These are phyloP conservation scores for Pyrenophora graminea DNA, from an alignment of 2,329 filamentous ascomycete species.

Conservation along the genomic window DNA sequence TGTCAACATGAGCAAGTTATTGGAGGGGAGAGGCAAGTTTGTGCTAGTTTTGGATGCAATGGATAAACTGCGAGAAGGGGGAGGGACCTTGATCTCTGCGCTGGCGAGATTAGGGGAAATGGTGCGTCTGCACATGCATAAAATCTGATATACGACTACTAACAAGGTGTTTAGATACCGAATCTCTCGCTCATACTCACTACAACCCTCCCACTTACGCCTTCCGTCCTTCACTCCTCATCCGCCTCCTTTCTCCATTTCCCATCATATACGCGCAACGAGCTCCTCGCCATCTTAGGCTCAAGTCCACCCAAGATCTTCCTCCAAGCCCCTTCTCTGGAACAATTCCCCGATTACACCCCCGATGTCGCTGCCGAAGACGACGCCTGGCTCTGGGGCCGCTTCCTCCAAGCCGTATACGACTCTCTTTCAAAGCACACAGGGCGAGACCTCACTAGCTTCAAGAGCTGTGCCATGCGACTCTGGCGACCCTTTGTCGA, in stretches of 20 bases:
- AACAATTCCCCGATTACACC: constrained; percentile 54
- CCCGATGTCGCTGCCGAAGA: constrained; percentile 56
- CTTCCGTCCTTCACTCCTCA: constrained; percentile 67
- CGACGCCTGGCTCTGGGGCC: constrained; percentile 73
- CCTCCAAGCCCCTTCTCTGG: constrained; percentile 36
- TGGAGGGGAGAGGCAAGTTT: constrained; percentile 65
- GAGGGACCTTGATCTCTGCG: constrained; percentile 77
- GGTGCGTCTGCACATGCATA: constrained; percentile 55
- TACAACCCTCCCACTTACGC: constrained; percentile 70
- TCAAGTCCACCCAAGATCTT: constrained; percentile 54
- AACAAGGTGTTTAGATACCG: constrained; percentile 64
- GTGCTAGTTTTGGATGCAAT: constrained; percentile 87
- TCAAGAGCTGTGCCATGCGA: constrained; percentile 69
- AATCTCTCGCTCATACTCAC: constrained; percentile 77
- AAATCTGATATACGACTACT: constrained; percentile 8
- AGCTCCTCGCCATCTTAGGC: constrained; percentile 77
- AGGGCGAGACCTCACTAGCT: constrained; percentile 75
- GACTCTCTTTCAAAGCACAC: constrained; percentile 83
- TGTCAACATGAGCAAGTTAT: constrained; percentile 70
- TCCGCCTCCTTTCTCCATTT: constrained; percentile 80
- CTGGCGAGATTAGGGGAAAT: constrained; percentile 80
- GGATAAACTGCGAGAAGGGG: constrained; percentile 79
- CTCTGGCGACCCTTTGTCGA: constrained; percentile 86
- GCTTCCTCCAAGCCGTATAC: constrained; percentile 83
- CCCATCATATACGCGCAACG: constrained; percentile 77